Evolutionary conservation across 2,329 filamentous ascomycete species (phyloP), one percentile per base, ranked within the genome.

Genomic region (Cordyceps javanica): DNA sequence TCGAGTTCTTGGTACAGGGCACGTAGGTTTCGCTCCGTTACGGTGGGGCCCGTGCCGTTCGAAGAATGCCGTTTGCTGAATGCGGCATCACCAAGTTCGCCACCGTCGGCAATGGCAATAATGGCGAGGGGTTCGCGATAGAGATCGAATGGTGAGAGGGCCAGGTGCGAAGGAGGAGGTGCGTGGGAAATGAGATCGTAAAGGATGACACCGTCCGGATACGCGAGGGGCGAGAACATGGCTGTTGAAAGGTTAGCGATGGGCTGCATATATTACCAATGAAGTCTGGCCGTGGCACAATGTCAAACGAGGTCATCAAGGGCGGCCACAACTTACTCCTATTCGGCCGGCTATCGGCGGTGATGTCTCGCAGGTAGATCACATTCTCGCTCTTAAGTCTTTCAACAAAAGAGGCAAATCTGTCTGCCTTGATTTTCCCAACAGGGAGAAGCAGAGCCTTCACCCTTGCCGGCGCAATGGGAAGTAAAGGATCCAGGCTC

Each of bases 151-250:
- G 94, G 92, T 38, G 88, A 88, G 41, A 96, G 75, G 21, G 90
- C 82, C 44, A 90, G 77, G 68, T 96, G 90, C 32, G 90, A 90
- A 32, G 86, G 81, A n/a, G 89, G 86, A 25, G 91, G 88, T 57
- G 88, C 78, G 66, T 91, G 87, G 60, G 89, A 91, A 59, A 89
- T 86, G 61, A 97, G 82, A 70, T 96, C 89, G 79, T 94, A 97
- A 66, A 97, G 81, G 60, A 97, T 88, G 67, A 87, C 86, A 60
- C 93, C 93, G 64, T 86, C 83, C 11, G 91, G 91, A 71, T 94
- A 96, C 14, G 89, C 90, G 66, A 94, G 77, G 41, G 93, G 93
- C 59, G 91, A 96, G 74, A 97, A 97, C 86, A 94, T 92, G 73
- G 91, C 91, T 96, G 70, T 60, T 2, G 42, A 28, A 58, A 59